Evolutionary conservation across 441 rosid species (phyloP).

Genomic region (Populus hybrid): DNA sequence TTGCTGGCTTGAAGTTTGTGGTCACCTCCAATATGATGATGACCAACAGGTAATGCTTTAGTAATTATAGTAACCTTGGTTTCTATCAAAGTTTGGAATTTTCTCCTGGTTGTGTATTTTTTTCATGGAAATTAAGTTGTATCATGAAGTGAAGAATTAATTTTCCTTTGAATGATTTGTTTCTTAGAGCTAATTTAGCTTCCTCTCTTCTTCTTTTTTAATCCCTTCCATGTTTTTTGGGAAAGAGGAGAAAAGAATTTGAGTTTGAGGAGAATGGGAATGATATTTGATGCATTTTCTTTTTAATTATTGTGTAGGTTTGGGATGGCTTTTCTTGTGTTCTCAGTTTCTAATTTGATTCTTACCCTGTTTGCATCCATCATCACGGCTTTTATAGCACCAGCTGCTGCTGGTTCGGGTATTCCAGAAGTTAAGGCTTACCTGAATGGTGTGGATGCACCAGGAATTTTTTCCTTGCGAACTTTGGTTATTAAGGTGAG

Average conservation of each 20-base stretch:
- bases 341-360: slow-evolving; percentile 54
- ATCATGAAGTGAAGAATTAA: not conserved
- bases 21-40: slow-evolving; percentile 84
- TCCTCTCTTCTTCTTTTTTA: not conserved
- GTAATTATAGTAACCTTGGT: not conserved
- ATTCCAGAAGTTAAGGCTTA: slow-evolving; percentile 96
- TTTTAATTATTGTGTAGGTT: slow-evolving; percentile 38
- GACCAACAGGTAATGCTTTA: slow-evolving; percentile 38
- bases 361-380: slow-evolving; percentile 63
- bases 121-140: not conserved
- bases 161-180: not conserved
- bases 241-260: not conserved
- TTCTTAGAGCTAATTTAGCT: not conserved
- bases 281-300: not conserved
- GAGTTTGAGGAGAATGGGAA: not conserved
- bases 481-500: slow-evolving; percentile 72
- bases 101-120: not conserved
- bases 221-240: too few relatives aligned
- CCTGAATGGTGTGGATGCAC: slow-evolving; percentile 89
- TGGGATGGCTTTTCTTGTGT: slow-evolving; percentile 59
- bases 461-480: slow-evolving; percentile 55
- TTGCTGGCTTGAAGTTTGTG: slow-evolving; percentile 77
- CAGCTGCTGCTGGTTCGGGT: slow-evolving; percentile 94
- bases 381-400: slow-evolving; percentile 64
- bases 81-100: not conserved